These are phyloP conservation scores for Pythium apleroticum DNA, from an alignment of 352 stramenopile genomes.

Conservation along the genomic window DNA sequence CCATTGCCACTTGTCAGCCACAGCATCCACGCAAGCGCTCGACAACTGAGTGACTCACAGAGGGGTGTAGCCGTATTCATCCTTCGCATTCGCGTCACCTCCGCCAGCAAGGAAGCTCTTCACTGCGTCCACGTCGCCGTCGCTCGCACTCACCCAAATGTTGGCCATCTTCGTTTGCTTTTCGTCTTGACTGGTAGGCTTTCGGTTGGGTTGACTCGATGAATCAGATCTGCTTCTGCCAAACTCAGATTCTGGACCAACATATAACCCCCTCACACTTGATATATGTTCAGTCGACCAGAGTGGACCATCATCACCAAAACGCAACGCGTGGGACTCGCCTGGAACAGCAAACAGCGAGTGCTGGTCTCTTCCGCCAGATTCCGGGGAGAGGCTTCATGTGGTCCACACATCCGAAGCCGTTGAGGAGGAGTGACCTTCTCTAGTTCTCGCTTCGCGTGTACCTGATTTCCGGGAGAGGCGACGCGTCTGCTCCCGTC, in stretches of 20 bases:
- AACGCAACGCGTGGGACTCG: not conserved
- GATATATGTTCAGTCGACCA: constrained; percentile 1
- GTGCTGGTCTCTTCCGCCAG: constrained; percentile 15
- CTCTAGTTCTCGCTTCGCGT: constrained; percentile 11
- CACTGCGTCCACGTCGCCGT: constrained; percentile 33
- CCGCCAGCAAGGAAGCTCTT: constrained; percentile 31
- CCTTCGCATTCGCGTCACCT: constrained; percentile 30
- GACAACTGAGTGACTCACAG: constrained; percentile 20
- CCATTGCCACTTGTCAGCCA: not conserved
- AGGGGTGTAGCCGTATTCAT: constrained; percentile 40
- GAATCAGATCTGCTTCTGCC: constrained; percentile 20
- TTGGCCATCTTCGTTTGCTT: constrained; percentile 24
- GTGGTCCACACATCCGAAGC: constrained; percentile 20
- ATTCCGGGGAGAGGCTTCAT: constrained; percentile 9
- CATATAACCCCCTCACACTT: constrained; percentile 1
- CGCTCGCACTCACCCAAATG: constrained; percentile 39
- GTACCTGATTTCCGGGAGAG: not conserved
- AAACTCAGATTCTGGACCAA: constrained; percentile 8
- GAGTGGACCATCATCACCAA: constrained; percentile 3
- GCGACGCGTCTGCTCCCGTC: constrained; percentile 16
- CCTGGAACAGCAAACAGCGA: too few species aligned
- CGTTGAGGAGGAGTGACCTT: constrained; percentile 14
- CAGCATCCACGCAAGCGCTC: not conserved
- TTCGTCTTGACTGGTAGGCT: constrained; percentile 14
- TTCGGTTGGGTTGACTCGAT: not conserved